Evolutionary conservation across 768 basidiomycete species (phyloP).

Genomic region (Pholiota microspora): DNA sequence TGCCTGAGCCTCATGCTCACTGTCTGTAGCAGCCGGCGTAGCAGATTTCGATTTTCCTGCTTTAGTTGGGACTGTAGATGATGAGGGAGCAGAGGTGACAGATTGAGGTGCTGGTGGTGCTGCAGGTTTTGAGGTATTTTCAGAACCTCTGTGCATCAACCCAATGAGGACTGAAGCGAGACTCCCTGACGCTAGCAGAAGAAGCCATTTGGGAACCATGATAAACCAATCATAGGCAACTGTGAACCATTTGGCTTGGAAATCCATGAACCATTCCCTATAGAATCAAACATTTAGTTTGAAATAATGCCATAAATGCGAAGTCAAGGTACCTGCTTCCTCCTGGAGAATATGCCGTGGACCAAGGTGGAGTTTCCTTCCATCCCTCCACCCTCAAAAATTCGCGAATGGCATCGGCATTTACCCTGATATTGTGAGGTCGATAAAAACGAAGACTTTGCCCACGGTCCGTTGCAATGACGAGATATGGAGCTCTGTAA

Average conservation of each 20-base stretch:
- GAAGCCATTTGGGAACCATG: slow-evolving; percentile 67
- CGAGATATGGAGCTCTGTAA: slow-evolving; percentile 71
- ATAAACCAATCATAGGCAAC: slow-evolving; percentile 51
- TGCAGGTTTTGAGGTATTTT: slow-evolving; percentile 1
- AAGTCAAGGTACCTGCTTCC: slow-evolving; percentile 54
- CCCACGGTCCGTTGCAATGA: slow-evolving; percentile 70
- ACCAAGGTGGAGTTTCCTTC: slow-evolving; percentile 67
- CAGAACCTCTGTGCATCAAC: slow-evolving; percentile 47
- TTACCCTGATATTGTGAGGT: slow-evolving; percentile 59
- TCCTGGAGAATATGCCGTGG: slow-evolving; percentile 67
- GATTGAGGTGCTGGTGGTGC: slow-evolving; percentile 10
- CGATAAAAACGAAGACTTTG: slow-evolving; percentile 80
- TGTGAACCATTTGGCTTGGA: slow-evolving; percentile 47
- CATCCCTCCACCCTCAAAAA: slow-evolving; percentile 68
- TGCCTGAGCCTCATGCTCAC: slow-evolving; percentile 20
- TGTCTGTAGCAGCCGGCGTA: slow-evolving; percentile 13
- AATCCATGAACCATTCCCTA: slow-evolving; percentile 71
- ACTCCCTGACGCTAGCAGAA: slow-evolving; percentile 64
- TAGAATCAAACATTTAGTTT: not conserved
- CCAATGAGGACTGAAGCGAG: slow-evolving; percentile 67
- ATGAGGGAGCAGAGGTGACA: not conserved
- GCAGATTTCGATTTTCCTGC: slow-evolving; percentile 2
- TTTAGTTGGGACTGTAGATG: not conserved
- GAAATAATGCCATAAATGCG: not conserved
- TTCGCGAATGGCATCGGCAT: slow-evolving; percentile 55